Evolutionary conservation across 805 yeast genomes (phyloP), one percentile per base, ranked within the genome.

Genomic region (Monosporozyma solicola): DNA sequence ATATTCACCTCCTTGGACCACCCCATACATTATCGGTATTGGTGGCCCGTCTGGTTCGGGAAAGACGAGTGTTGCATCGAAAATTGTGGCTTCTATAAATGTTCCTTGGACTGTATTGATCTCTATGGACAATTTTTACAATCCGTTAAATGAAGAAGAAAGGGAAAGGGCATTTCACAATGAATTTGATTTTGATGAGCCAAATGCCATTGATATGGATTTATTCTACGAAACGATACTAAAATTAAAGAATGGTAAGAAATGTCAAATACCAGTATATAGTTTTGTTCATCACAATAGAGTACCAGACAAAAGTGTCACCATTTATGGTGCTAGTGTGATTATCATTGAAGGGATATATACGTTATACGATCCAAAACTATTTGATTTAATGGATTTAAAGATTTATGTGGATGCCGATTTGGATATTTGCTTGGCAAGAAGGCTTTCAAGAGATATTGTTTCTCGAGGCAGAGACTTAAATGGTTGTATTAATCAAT

Each of bases 101-200:
- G 88, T 88, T 52, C 98, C 98, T 0, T 91, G 98, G 97, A 88
- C 97, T 0, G 92, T 94, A 11, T 73, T 94, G 53, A 65, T 92
- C 22, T 86, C 97, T 1, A 76, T 90, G 71, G 99, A 94, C 66
- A 92, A 92, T 69, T 94, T 92, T 66, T 94, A 94, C 71, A 81
- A 78, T 48, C 94, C 94, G 0, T 73, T 94, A 59, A 76, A 74
- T 1, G 70, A 67, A 2, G 92, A 81, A 45, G 80, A 87, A 57
- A 74, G 85, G 16, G 60, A 72, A 53, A 62, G 59, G 51, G 98
- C 97, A 0, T 85, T 84, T 64, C 63, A 70, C 10, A 79, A 84
- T 59, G 80, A 88, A 57, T 87, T 76, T 63, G 97, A 94, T 67
- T 87, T 94, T 62, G 99, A 94, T 69, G 75, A 79, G 16, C 98